A percentile compares a stretch with the other conserved stretches of the same genome.
Evolutionary conservation across 441 rosid species (phyloP).

Genomic region (Populus hybrid): DNA sequence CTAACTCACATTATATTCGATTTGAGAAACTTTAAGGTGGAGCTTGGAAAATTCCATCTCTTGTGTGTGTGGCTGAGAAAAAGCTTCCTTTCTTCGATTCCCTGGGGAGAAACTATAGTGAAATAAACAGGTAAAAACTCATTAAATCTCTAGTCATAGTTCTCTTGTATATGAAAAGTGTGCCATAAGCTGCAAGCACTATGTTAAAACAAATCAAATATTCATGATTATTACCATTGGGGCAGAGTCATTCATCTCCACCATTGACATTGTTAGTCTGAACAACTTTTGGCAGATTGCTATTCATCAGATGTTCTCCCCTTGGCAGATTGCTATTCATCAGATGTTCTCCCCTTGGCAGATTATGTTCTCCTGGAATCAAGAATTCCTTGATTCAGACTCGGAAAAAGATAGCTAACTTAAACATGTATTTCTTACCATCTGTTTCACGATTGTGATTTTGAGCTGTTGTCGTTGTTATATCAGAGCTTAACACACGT

Average conservation of each 20-base stretch:
- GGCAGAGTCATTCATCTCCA: constrained; percentile 13
- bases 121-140: constrained; percentile 11
- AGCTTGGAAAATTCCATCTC: constrained; percentile 19
- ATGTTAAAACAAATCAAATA: neutral
- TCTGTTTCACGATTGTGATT: constrained; percentile 23
- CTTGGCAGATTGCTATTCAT: constrained; percentile 1
- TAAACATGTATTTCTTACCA: constrained; percentile 28
- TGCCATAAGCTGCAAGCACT: neutral
- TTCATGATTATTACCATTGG: constrained; percentile 6
- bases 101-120: constrained; percentile 17
- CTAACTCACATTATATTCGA: constrained; percentile 30
- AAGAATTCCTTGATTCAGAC: constrained; percentile 4
- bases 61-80: constrained; percentile 12
- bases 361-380: constrained; percentile 21
- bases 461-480: constrained; percentile 20
- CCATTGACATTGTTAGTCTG: neutral
- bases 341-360: constrained; percentile 15
- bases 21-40: constrained; percentile 8
- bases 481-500: constrained; percentile 37
- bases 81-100: constrained; percentile 12
- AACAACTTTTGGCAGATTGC: neutral
- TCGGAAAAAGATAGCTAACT: neutral
- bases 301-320: constrained; percentile 10
- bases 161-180: neutral
- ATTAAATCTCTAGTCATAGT: neutral